Percentiles rank a stretch among this genome's conserved stretches.
Evolutionary conservation across 129 eudicot genomes (phyloP).

Genomic region (Artemisia argyi): DNA sequence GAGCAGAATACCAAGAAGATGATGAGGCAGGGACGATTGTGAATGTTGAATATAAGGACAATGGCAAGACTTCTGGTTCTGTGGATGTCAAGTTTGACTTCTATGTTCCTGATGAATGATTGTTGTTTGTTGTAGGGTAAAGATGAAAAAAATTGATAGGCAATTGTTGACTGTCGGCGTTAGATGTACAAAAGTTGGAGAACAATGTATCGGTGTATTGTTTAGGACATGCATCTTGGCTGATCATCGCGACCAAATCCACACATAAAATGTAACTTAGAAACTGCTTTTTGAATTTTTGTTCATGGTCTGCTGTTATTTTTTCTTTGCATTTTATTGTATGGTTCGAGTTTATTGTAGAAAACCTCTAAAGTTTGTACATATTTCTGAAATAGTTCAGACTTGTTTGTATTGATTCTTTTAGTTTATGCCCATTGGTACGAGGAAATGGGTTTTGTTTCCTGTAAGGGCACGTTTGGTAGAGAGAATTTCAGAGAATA

Average conservation of each 20-base stretch:
- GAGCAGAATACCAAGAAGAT: constrained; percentile 60
- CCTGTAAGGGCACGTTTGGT: too few relatives aligned
- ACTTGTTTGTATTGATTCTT: background rate
- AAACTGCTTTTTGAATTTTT: background rate
- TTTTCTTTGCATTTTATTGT: background rate
- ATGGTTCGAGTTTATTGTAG: background rate
- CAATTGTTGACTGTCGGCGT: background rate
- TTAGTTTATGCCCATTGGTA: background rate
- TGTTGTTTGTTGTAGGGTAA: background rate
- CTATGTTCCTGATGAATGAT: constrained; percentile 58
- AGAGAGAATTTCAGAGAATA: too few relatives aligned
- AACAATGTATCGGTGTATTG: background rate
- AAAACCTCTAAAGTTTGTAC: background rate
- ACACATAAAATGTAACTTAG: background rate
- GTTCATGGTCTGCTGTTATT: background rate
- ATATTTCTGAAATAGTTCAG: background rate
- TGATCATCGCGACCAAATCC: background rate
- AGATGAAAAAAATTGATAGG: background rate
- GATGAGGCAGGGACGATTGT: constrained; percentile 57
- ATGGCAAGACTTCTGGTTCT: constrained; percentile 62
- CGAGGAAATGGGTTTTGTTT: too few relatives aligned
- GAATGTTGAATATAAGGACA: constrained; percentile 73
- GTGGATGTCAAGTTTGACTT: constrained; percentile 88
- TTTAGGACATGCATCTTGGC: background rate
- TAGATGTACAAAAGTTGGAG: constrained; percentile 7